Evolutionary conservation across 192 early-diverging fungal genomes (phyloP).

Genomic region (Jimgerdemannia flammicorona): DNA sequence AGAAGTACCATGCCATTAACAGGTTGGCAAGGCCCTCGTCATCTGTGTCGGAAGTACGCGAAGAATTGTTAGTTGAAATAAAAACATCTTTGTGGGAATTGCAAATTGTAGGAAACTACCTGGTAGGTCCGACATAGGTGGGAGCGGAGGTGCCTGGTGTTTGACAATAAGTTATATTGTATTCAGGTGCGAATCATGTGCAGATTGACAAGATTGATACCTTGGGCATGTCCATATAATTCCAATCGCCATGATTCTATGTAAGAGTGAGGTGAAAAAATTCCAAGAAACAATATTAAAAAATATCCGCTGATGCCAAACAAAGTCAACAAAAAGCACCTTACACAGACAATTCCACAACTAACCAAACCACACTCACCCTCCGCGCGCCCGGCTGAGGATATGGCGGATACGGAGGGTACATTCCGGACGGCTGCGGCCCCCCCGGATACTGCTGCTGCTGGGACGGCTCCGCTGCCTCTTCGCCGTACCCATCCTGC

Average conservation of each 20-base stretch:
- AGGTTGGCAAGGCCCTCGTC: slow-evolving; percentile 60
- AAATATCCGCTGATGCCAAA: too few relatives aligned
- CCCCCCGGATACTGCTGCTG: background rate
- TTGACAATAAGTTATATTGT: background rate
- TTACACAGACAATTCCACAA: too few relatives aligned
- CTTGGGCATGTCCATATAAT: background rate
- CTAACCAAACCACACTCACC: background rate
- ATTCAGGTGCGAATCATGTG: too few relatives aligned
- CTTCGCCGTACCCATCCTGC: background rate
- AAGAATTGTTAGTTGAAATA: background rate
- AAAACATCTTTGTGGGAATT: too few relatives aligned
- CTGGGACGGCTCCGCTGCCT: background rate
- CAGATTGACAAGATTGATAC: background rate
- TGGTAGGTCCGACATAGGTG: background rate
- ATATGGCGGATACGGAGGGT: background rate
- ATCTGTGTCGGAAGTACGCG: slow-evolving; percentile 15
- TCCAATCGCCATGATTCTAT: background rate
- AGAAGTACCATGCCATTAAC: slow-evolving; percentile 74
- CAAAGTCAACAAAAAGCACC: too few relatives aligned
- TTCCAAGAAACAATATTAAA: too few relatives aligned
- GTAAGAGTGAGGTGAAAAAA: background rate
- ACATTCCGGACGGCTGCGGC: background rate
- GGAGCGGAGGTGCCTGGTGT: background rate
- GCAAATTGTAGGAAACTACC: background rate
- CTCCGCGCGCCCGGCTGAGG: background rate